These are phyloP conservation scores for Heliocybe sulcata DNA, from an alignment of 1,284 basidiomycete genomes.

Conservation along the genomic window DNA sequence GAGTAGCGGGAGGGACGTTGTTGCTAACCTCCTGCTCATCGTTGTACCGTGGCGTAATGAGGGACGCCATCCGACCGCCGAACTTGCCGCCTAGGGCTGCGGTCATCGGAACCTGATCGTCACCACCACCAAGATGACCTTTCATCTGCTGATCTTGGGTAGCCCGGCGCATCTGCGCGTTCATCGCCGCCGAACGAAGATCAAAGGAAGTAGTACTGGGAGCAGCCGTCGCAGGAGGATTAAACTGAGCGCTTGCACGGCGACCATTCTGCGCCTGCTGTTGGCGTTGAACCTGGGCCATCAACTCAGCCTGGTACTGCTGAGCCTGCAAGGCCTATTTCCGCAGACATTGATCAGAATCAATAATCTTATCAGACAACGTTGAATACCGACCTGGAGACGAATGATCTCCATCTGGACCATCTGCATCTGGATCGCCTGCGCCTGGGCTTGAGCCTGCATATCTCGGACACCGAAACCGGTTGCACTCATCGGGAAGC, in stretches of 20 bases:
- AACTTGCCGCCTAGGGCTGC: conserved; percentile 71
- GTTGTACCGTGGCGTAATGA: conserved; percentile 22
- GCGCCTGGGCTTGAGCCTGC: conserved; percentile 40
- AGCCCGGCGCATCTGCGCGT: conserved; percentile 52
- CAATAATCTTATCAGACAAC: conserved; percentile 8
- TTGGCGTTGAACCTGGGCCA: conserved; percentile 35
- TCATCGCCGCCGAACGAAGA: conserved; percentile 41
- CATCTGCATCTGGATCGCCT: conserved; percentile 71
- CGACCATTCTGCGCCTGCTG: conserved; percentile 22
- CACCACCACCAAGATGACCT: conserved; percentile 46
- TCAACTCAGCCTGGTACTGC: conserved; percentile 50
- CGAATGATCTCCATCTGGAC: conserved; percentile 75
- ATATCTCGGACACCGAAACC: conserved; percentile 11
- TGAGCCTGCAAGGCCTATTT: conserved; percentile 45
- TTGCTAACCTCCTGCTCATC: conserved; percentile 28
- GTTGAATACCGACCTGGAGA: conserved; percentile 51
- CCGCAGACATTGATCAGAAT: conserved; percentile 6
- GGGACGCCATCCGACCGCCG: conserved; percentile 49
- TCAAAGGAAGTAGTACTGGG: conserved; percentile 60
- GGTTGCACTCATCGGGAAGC: conserved; percentile 46
- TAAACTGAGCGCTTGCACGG: conserved; percentile 41
- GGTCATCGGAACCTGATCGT: conserved; percentile 67
- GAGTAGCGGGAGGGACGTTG: conserved; percentile 37
- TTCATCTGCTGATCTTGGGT: conserved; percentile 59
- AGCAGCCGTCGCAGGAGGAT: conserved; percentile 61